Conservation (phyloP, 1,284 basidiomycete species). For the Pascua guehoae region DNA sequence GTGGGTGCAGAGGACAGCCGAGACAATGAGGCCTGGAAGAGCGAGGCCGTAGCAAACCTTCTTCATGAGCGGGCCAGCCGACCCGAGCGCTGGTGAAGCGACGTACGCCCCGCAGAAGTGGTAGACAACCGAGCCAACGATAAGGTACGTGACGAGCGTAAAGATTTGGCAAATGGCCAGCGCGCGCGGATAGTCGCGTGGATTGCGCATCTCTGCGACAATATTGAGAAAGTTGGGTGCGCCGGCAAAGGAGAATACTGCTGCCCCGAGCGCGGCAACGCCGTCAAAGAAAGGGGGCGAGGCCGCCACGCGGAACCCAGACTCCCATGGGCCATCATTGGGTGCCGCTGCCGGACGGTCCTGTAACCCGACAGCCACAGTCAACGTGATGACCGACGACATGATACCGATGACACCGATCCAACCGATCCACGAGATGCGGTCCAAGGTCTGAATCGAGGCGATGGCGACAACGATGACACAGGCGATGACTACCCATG, state of each 20-base stretch:
- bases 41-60: conserved; percentile 40
- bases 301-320: conserved; percentile 23
- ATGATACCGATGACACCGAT: conserved; percentile 32
- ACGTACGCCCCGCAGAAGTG: conserved; percentile 11
- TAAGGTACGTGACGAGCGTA: conserved; percentile 20
- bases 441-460: conserved; percentile 33
- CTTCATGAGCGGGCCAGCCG: conserved; percentile 44
- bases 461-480: conserved; percentile 30
- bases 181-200: conserved; percentile 25
- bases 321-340: conserved; percentile 29
- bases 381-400: conserved; percentile 31
- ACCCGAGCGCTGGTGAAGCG: conserved; percentile 40
- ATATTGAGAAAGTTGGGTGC: conserved; percentile 35
- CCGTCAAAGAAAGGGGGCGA: conserved; percentile 27
- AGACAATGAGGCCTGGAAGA: conserved; percentile 35
- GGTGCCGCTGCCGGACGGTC: conserved; percentile 43
- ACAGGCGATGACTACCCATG: conserved; percentile 32
- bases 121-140: conserved; percentile 13
- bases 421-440: conserved; percentile 40
- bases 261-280: conserved; percentile 29
- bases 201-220: conserved; percentile 41
- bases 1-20: conserved; percentile 31
- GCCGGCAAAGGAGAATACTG: conserved; percentile 33
- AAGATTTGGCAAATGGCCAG: conserved; percentile 28
- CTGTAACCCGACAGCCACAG: conserved; percentile 37